Evolutionary conservation across 768 basidiomycete genomes (phyloP).

Genomic region (Russula compacta): DNA sequence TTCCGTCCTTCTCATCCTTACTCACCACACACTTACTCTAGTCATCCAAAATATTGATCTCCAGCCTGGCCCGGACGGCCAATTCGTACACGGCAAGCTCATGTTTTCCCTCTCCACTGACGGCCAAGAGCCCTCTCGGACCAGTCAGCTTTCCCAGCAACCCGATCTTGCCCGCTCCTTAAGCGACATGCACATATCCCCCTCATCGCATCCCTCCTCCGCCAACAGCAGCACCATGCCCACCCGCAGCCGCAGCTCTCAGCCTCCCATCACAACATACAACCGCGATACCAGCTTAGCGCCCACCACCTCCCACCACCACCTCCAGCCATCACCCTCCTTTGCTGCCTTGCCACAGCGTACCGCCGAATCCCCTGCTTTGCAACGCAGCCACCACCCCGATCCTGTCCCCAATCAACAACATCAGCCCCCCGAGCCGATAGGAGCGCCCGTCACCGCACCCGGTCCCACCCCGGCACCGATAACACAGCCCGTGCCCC

Average conservation of each 20-base stretch:
- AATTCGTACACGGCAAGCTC: conserved; percentile 76
- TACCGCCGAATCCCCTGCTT: conserved; percentile 25
- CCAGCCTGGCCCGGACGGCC: conserved; percentile 60
- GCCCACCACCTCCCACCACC: neutral
- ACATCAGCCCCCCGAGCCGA: conserved; percentile 2
- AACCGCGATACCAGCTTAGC: conserved; percentile 6
- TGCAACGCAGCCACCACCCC: conserved; percentile 5
- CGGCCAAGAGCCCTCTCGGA: conserved; percentile 16
- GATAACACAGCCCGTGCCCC: conserved; percentile 23
- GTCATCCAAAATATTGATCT: conserved; percentile 71
- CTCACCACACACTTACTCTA: conserved; percentile 18
- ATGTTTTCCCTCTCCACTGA: conserved; percentile 46
- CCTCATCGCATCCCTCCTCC: neutral
- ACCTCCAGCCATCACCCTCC: conserved; percentile 13
- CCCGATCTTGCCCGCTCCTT: conserved; percentile 14
- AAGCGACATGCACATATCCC: conserved; percentile 10
- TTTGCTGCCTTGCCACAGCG: conserved; percentile 7
- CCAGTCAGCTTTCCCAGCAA: conserved; percentile 15
- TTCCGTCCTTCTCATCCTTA: neutral
- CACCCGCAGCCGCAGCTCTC: conserved; percentile 7
- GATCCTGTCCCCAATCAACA: neutral
- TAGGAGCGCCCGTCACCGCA: conserved; percentile 1
- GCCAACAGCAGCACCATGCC: neutral
- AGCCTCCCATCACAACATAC: neutral
- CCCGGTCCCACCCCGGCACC: conserved; percentile 17